Evolutionary conservation across 345 rosid genomes (phyloP).

Genomic region (Camelina neglecta): DNA sequence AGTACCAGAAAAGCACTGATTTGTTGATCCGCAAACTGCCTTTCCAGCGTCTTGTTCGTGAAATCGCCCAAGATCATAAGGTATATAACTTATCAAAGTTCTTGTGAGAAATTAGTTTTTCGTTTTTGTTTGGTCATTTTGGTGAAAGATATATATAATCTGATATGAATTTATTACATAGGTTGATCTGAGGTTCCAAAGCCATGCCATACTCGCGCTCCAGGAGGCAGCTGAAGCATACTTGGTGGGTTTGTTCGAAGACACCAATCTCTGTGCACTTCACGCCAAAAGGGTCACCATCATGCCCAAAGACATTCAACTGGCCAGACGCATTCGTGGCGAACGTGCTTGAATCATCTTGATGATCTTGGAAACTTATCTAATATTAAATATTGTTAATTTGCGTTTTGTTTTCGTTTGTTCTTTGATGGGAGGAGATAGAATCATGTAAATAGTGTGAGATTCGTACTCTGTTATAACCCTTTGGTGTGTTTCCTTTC

Average conservation of each 20-base stretch:
- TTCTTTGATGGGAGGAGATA: background rate
- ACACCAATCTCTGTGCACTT: conserved; percentile 67
- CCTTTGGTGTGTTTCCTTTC: background rate
- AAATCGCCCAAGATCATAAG: conserved; percentile 65
- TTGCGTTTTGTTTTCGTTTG: background rate
- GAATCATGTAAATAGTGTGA: background rate
- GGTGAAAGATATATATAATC: background rate
- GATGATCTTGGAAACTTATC: background rate
- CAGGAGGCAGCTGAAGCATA: conserved; percentile 84
- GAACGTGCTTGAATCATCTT: conserved; percentile 54
- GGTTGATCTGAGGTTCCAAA: conserved; percentile 71
- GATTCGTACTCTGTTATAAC: background rate
- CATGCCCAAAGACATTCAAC: conserved; percentile 72
- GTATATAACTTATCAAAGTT: background rate
- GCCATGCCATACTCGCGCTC: conserved; percentile 62
- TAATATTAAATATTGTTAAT: background rate
- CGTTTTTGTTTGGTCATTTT: background rate
- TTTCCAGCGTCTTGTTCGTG: conserved; percentile 68
- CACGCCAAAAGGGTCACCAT: conserved; percentile 73
- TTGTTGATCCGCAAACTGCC: conserved; percentile 68
- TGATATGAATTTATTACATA: background rate
- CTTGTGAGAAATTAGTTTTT: background rate
- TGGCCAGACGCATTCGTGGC: conserved; percentile 69
- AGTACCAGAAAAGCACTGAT: conserved; percentile 58
- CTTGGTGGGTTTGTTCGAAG: conserved; percentile 66